Conservation (phyloP, 768 basidiomycete species). For the Suillus weaverae region DNA sequence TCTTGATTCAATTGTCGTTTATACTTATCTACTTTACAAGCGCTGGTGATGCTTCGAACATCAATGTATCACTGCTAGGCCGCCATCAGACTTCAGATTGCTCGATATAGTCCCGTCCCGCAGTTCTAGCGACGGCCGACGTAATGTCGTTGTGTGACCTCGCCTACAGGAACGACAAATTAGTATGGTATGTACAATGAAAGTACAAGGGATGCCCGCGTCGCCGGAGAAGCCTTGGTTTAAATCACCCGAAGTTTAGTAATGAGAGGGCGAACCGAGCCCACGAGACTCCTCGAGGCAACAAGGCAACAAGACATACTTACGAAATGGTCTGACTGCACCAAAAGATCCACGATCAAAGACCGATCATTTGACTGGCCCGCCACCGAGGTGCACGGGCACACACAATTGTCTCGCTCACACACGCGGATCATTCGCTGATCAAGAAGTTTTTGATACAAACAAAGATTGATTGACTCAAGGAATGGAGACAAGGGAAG, state of each 20-base stretch:
- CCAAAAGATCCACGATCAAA: neutral
- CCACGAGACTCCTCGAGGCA: slow-evolving; percentile 4
- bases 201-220: neutral
- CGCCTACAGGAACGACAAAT: neutral
- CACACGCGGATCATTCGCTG: neutral
- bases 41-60: slow-evolving; percentile 2
- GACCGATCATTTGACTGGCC: neutral
- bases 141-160: neutral
- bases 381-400: neutral
- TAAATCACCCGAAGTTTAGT: too few species aligned
- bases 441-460: neutral
- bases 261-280: neutral
- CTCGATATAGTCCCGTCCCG: neutral
- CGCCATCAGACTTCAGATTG: neutral
- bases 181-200: neutral
- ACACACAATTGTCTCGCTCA: neutral
- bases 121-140: neutral
- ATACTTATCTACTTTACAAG: neutral
- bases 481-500: neutral
- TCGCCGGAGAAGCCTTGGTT: neutral
- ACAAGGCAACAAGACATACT: neutral
- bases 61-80: neutral
- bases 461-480: neutral
- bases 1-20: neutral
- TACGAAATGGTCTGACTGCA: neutral